These are phyloP conservation scores for Ottelia alismoides DNA, from an alignment of 106 monocot species.

Conservation along the genomic window DNA sequence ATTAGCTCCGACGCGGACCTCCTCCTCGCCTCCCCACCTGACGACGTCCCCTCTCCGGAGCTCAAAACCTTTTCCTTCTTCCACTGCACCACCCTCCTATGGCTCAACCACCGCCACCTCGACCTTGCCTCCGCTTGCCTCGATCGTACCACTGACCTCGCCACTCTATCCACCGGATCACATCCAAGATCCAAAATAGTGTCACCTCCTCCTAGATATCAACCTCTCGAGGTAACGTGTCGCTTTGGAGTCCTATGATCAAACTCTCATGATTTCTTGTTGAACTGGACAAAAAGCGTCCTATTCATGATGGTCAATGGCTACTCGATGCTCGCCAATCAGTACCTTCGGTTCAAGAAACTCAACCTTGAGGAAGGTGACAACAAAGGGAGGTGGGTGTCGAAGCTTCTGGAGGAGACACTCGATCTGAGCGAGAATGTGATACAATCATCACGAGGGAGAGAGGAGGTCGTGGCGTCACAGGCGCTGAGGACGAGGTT, in stretches of 20 bases:
- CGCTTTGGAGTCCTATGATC: conserved; percentile 58
- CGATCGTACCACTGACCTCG: conserved; percentile 62
- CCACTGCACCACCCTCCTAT: conserved; percentile 54
- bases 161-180: conserved; percentile 14
- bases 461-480: conserved; percentile 16
- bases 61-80: conserved; percentile 72
- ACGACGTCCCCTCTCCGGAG: conserved; percentile 41
- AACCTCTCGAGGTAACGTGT: conserved; percentile 58
- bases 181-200: conserved; percentile 34
- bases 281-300: conserved; percentile 58
- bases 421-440: conserved; percentile 82
- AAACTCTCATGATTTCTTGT: conserved; percentile 47
- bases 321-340: conserved; percentile 45
- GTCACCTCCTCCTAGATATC: conserved; percentile 41
- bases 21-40: conserved; percentile 54
- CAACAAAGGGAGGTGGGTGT: conserved; percentile 3
- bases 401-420: conserved; percentile 51
- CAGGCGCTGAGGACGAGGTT: conserved; percentile 32
- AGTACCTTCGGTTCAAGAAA: conserved; percentile 62
- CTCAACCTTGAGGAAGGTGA: conserved; percentile 16
- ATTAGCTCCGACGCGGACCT: conserved; percentile 59
- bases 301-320: conserved; percentile 16
- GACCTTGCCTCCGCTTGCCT: conserved; percentile 62
- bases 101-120: conserved; percentile 34
- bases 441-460: conserved; percentile 6